A percentile compares a stretch with the other conserved stretches of the same genome.
phyloP scores from a whole-genome alignment of 1,139 yeast genomes.

The Blastobotrys serpentis region DNA sequence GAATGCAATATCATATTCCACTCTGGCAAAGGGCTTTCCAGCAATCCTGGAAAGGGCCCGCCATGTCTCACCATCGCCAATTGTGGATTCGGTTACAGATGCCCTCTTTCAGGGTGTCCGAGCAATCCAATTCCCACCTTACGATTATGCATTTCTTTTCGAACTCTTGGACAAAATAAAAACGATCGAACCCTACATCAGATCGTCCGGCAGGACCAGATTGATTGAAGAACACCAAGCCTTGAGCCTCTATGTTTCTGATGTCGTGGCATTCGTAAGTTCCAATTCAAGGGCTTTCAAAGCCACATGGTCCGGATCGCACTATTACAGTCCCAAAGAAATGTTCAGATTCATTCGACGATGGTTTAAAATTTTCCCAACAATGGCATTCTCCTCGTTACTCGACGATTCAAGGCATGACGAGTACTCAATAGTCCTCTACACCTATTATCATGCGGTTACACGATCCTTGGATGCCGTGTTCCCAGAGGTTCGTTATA shows the following conservation, averaged over 20 bases:
- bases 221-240: conserved; percentile 25
- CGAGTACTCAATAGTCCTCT: conserved; percentile 27
- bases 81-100: conserved; percentile 34
- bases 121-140: conserved; percentile 41
- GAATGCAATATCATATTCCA: conserved; percentile 31
- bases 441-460: conserved; percentile 39
- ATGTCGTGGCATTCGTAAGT: conserved; percentile 25
- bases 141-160: conserved; percentile 36
- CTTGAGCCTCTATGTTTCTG: conserved; percentile 24
- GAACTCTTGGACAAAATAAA: conserved; percentile 34
- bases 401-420: conserved; percentile 15
- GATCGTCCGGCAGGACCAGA: conserved; percentile 13
- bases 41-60: conserved; percentile 35
- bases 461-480: conserved; percentile 37
- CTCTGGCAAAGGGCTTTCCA: conserved; percentile 34
- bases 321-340: conserved; percentile 28
- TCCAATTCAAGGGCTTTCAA: conserved; percentile 12
- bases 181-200: conserved; percentile 24
- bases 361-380: conserved; percentile 35
- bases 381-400: conserved; percentile 25
- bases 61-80: conserved; percentile 29
- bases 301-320: conserved; percentile 21
- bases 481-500: conserved; percentile 43
- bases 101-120: conserved; percentile 36
- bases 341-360: conserved; percentile 31